phyloP scores from a whole-genome alignment of 2,329 filamentous ascomycete species.

The Beauveria rudraprayagi region DNA sequence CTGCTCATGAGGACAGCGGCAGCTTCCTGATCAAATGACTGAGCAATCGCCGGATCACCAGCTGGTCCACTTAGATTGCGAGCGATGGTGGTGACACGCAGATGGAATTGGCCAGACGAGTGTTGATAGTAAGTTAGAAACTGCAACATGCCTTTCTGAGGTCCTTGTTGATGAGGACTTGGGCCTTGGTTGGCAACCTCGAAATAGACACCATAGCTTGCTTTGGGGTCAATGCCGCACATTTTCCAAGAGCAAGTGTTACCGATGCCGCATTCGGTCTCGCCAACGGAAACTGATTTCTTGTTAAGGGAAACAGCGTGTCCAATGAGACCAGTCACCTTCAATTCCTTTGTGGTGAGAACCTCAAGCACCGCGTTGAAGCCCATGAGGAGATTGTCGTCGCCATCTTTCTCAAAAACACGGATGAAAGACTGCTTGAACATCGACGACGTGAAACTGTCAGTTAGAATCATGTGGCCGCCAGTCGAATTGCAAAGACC shows the following conservation, averaged over 20 bases:
- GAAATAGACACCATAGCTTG: conserved; percentile 95
- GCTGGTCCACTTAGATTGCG: conserved; percentile 87
- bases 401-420: conserved; percentile 92
- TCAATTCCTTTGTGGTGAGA: conserved; percentile 93
- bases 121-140: conserved; percentile 99
- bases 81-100: conserved; percentile 89
- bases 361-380: conserved; percentile 97
- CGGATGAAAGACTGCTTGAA: conserved; percentile 98
- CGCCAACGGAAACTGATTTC: conserved; percentile 92
- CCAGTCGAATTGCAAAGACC: conserved; percentile 91
- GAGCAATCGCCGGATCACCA: conserved; percentile 87
- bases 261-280: conserved; percentile 96
- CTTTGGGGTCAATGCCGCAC: conserved; percentile 91
- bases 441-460: conserved; percentile 98
- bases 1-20: conserved; percentile 97
- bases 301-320: conserved; percentile 97
- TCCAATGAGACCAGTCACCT: conserved; percentile 94
- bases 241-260: conserved; percentile 99
- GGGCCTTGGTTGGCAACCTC: conserved; percentile 94
- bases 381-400: conserved; percentile 93
- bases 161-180: conserved; percentile 74
- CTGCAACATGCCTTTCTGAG: conserved; percentile 92
- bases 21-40: conserved; percentile 97
- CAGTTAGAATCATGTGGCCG: conserved; percentile 95
- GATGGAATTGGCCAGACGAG: conserved; percentile 89